Evolutionary conservation across 1,139 yeast genomes (phyloP), one percentile per base, ranked within the genome.

Genomic region (Kodamaea suecica): DNA sequence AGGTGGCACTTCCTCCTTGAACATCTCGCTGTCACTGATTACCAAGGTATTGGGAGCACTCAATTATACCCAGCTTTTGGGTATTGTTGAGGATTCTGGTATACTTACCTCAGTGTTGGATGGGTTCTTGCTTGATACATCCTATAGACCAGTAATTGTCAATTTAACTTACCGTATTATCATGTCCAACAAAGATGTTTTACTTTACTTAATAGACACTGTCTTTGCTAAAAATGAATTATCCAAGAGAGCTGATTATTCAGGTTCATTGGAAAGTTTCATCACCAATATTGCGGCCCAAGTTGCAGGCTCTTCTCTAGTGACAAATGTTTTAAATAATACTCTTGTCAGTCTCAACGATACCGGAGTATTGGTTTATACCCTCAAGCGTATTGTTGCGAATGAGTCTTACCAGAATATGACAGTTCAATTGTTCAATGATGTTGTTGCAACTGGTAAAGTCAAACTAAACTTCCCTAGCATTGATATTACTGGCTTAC

Each of bases 301-400:
- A 1, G 45, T 63, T 21, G 52, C 69, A 39, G 45, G 52, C 20
- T 65, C 72, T 2, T 37, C 50, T n/a, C 20, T 59, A 4, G 55
- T 66, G 33, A 48, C 48, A 23, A 40, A 46, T 28, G 44, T 59
- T 4, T 50, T 66, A 16, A 48, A 45, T 17, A 67, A 58, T 35
- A 46, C 56, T 6, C 48, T 64, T 29, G 51, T 54, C 32, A 69
- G 73, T 4, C 59, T 70, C 39, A 70, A 70, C 49, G 66, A 67
- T 40, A 67, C 75, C 6, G 71, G 69, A 7, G 52, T 70, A 35
- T 61, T 60, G n/a, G 66, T 63, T 15, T 64, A 67, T 45, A 53
- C 61, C 4, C 49, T 65, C 19, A 66, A 70, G 47, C 44, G 61
- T 31, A 56, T 66, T 42, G 43, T 70, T 30, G 59, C 67, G 8